phyloP scores from a whole-genome alignment of 1,139 yeast species.

The Hansenula sp. region DNA sequence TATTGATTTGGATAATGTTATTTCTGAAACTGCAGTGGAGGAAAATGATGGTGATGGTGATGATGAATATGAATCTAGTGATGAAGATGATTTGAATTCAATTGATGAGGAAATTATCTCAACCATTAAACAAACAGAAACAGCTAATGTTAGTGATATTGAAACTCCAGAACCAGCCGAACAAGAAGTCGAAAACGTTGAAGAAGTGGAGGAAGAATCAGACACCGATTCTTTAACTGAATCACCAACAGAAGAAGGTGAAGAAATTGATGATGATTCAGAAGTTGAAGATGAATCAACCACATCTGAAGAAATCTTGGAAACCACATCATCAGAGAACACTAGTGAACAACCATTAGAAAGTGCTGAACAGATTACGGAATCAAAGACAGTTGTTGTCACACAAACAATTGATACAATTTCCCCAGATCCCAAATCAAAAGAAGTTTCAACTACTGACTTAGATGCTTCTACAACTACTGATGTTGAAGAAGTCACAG shows the following conservation, averaged over 20 bases:
- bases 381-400: neutral
- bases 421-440: too few species aligned
- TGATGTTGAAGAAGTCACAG: neutral
- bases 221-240: too few species aligned
- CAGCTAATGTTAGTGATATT: too few species aligned
- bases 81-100: too few species aligned
- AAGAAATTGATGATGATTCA: neutral
- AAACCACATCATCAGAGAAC: too few species aligned
- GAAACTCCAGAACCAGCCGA: too few species aligned
- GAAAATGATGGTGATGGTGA: neutral
- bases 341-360: too few species aligned
- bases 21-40: neutral
- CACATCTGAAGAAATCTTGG: neutral
- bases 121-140: too few species aligned
- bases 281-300: neutral
- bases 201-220: too few species aligned
- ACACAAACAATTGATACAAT: neutral
- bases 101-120: too few species aligned
- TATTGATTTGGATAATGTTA: neutral
- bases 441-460: too few species aligned
- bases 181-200: too few species aligned
- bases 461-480: neutral
- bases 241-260: neutral
- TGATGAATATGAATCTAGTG: neutral
- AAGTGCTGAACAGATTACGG: neutral